Evolutionary conservation across 2,329 filamentous ascomycete species (phyloP), one percentile per base, ranked within the genome.

Genomic region (Aureobasidium musti): DNA sequence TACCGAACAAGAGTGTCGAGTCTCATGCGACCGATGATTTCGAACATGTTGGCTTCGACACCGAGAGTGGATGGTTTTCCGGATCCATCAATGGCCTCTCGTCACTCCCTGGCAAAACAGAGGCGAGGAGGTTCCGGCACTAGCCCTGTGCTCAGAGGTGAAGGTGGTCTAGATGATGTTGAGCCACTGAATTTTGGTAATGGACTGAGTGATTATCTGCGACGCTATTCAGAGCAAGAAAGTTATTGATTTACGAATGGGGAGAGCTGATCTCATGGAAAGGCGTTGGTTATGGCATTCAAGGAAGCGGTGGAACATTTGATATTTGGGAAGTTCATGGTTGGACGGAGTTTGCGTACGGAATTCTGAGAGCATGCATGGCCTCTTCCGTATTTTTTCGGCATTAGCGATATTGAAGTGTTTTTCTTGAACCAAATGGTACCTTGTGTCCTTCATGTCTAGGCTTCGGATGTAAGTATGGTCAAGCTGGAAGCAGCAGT

Each of bases 51-150:
- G 67, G 61, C 3, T 73, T 75, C 54, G 71, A 74, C 63, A 69
- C 71, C 17, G 67, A 69, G 49, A 74, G 71, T 28, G 74, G 74
- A 11, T 75, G 74, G 74, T 75, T 74, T 60, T 68, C 70, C 50
- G 74, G 74, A 45, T 73, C 70, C 57, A 74, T 75, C 56, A 73
- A 75, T 67, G 67, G 74, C 33, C 68, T 75, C n/a, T 66, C 63
- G 5, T 63, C 67, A 14, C 45, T 69, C 14, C 14, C 37, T 69
- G 45, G 59, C 59, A 43, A 68, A 68, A 50, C 67, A 67, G 21
- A 63, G 53, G 33, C 52, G 60, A 60, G 56, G 43, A 54, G 63
- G 66, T 37, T 63, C 66, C 28, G 43, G 66, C 39, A 33, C 61
- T 28, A 64, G 61, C 21, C 61, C 61, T 4, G n/a, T 64, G 49